Evolutionary conservation across 768 basidiomycete genomes (phyloP), one percentile per base, ranked within the genome.

Genomic region (Lactarius akahatsu): DNA sequence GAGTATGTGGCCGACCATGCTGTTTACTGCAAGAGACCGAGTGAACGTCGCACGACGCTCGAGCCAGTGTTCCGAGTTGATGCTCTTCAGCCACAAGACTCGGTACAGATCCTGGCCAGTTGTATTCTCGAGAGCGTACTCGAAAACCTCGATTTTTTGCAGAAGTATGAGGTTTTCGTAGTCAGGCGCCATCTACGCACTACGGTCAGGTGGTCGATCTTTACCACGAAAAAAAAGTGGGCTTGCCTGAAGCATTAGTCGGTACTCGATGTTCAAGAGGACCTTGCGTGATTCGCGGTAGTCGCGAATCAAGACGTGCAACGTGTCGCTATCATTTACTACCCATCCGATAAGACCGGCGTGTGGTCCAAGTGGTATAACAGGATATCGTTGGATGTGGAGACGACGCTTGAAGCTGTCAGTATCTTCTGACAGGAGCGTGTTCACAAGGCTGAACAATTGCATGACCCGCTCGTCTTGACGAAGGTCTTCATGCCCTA

Each of bases 401-500:
- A 99, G 82, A 69, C 95, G 93, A 41, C 97, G 84, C 79, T 96
- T 97, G 84, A 96, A 98, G 75, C 93, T 94, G 73, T 92, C 87
- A 23, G 94, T 92, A 73, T 99, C 96, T 26, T 94, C 88, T 8
- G 92, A 89, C 32, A 99, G 86, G 2, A 98, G 79, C 0, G 94
- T 96, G 77, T 99, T 99, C 72, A 98, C 91, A 57, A 99, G 87
- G 65, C 97, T 91, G 77, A 98, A 98, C 23, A 98, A 83, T 76
- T 99, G 97, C 96, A 98, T 98, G 63, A 98, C 97, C 68, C 97
- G 86, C 73, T 99, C 97, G 74, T 99, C 97, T 77, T 98, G 97
- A 47, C 97, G 94, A 59, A 99, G 82, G 79, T 99, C 97, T 79
- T 99, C 97, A 76, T 99, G 97, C 10, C 97, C 94, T 96, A 69